A percentile compares a stretch with the other conserved stretches of the same genome.
phyloP scores from a whole-genome alignment of 495 filamentous ascomycete genomes.

The Cercophora samala region DNA sequence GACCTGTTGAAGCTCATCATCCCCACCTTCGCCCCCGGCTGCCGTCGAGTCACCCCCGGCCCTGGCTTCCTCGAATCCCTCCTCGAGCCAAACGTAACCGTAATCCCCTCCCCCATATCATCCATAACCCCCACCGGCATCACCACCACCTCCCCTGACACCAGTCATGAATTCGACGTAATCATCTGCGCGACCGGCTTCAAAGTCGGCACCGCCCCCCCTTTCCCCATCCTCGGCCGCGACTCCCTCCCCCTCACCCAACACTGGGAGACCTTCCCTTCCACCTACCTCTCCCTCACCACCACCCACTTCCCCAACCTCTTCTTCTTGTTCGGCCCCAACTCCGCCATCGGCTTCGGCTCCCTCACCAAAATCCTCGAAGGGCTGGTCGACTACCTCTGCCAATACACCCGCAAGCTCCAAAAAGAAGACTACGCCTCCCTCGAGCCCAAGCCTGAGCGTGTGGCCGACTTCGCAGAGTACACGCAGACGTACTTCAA shows the following conservation, averaged over 20 bases:
- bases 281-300: slow-evolving; percentile 61
- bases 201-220: slow-evolving; percentile 55
- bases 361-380: slow-evolving; percentile 55
- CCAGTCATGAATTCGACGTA: slow-evolving; percentile 39
- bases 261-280: slow-evolving; percentile 50
- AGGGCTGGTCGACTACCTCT: slow-evolving; percentile 58
- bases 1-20: slow-evolving; percentile 39
- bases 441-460: slow-evolving; percentile 50
- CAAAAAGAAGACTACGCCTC: slow-evolving; percentile 63
- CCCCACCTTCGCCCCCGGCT: slow-evolving; percentile 64
- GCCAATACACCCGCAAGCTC: slow-evolving; percentile 62
- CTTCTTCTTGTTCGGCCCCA: slow-evolving; percentile 60
- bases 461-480: slow-evolving; percentile 58
- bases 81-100: slow-evolving; percentile 57
- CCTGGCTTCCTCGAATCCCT: slow-evolving; percentile 69
- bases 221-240: slow-evolving; percentile 57
- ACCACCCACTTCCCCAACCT: slow-evolving; percentile 66
- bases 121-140: slow-evolving; percentile 52
- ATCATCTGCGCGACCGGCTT: slow-evolving; percentile 69
- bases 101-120: slow-evolving; percentile 53
- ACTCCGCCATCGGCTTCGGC: slow-evolving; percentile 55
- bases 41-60: slow-evolving; percentile 68
- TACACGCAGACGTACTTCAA: slow-evolving; percentile 63
- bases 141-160: slow-evolving; percentile 44
- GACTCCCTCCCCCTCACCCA: slow-evolving; percentile 47